phyloP scores from a whole-genome alignment of 768 basidiomycete species.

The Termitomyces sp. region DNA sequence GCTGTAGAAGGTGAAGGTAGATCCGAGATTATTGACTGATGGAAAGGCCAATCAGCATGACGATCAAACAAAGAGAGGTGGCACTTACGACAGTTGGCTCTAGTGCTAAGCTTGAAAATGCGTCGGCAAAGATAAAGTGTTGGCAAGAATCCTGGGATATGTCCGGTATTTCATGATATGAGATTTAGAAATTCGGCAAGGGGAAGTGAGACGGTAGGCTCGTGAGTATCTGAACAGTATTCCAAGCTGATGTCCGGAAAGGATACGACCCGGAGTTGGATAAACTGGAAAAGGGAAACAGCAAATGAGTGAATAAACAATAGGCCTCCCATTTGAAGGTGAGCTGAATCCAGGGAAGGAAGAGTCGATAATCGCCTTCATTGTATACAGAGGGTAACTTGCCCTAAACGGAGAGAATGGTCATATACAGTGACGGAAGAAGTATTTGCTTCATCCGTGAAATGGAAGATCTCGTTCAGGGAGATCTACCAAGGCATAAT shows the following conservation, averaged over 20 bases:
- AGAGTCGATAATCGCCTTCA: background rate
- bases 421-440: background rate
- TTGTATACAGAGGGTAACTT: background rate
- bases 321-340: background rate
- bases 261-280: background rate
- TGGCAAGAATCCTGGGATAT: too few species aligned
- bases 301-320: background rate
- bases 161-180: too few species aligned
- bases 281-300: background rate
- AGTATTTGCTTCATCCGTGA: background rate
- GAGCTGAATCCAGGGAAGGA: conserved; percentile 2
- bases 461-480: too few species aligned
- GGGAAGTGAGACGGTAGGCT: background rate
- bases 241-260: background rate
- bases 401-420: background rate
- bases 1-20: background rate
- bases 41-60: background rate
- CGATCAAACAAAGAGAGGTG: too few species aligned
- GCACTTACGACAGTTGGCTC: too few species aligned
- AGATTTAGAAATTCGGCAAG: background rate
- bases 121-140: too few species aligned
- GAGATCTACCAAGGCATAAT: too few species aligned
- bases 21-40: background rate
- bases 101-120: too few species aligned
- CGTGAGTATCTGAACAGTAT: background rate